Conservation (phyloP, 805 yeast genomes). For the Suhomyces sp. region DNA sequence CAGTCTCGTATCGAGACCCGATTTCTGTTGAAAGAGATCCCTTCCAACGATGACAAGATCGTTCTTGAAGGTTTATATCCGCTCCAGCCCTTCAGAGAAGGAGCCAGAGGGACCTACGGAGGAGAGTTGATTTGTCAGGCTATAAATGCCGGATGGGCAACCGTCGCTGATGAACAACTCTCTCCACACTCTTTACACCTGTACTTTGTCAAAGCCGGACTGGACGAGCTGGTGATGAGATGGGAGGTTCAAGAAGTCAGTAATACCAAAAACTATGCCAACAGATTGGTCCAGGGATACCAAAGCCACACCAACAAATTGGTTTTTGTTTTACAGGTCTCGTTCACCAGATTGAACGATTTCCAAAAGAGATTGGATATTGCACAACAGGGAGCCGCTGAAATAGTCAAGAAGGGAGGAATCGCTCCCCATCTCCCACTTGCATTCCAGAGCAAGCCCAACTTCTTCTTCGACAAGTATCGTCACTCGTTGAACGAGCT, state of each 20-base stretch:
- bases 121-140: constrained; percentile 29
- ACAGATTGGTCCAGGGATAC: constrained; percentile 22
- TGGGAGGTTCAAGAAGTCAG: constrained; percentile 24
- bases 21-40: constrained; percentile 8
- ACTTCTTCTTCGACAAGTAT: constrained; percentile 10
- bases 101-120: constrained; percentile 28
- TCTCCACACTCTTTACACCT: constrained; percentile 28
- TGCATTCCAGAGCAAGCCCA: constrained; percentile 9
- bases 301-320: constrained; percentile 19
- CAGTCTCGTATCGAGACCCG: constrained; percentile 11
- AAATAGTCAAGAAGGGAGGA: neutral
- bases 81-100: constrained; percentile 20
- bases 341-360: constrained; percentile 23
- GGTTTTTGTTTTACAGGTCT: constrained; percentile 22
- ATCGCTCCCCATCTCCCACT: constrained; percentile 5
- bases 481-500: constrained; percentile 13
- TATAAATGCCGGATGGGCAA: constrained; percentile 29
- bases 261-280: constrained; percentile 25
- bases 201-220: constrained; percentile 29
- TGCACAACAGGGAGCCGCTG: constrained; percentile 1
- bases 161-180: constrained; percentile 21
- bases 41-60: constrained; percentile 13
- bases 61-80: constrained; percentile 25
- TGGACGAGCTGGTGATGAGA: constrained; percentile 18
- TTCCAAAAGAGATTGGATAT: neutral